These are phyloP conservation scores for Leishmania lainsoni DNA, from an alignment of 208 protist species.

Conservation along the genomic window DNA sequence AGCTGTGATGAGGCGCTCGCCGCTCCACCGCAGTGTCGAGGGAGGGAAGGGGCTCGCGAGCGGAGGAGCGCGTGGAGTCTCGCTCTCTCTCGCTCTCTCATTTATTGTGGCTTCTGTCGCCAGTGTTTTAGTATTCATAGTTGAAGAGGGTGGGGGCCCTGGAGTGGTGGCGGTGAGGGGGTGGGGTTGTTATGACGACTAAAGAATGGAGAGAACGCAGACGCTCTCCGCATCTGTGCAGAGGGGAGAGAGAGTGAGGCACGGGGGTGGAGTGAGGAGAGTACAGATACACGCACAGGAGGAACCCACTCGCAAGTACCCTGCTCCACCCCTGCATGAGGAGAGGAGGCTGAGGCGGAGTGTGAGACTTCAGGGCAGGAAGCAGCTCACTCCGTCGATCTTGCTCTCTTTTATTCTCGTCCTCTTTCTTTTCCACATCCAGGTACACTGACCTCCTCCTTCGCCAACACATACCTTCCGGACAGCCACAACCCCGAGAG, in stretches of 20 bases:
- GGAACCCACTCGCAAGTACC: background rate
- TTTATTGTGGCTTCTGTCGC: background rate
- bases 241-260: background rate
- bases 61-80: background rate
- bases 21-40: background rate
- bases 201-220: background rate
- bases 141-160: background rate
- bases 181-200: background rate
- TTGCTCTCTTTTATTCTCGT: background rate
- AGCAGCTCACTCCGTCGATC: background rate
- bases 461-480: background rate
- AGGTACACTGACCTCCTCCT: background rate
- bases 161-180: background rate
- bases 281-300: background rate
- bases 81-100: background rate
- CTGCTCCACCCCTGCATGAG: background rate
- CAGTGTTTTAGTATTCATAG: background rate
- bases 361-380: background rate
- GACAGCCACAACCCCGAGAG: background rate
- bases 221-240: background rate
- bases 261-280: background rate
- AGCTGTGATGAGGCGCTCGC: slow-evolving; percentile 3
- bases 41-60: background rate
- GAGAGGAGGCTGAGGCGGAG: background rate
- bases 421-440: too few species aligned